Conservation (phyloP, 495 filamentous ascomycete species). For the Aspergillus campestris region DNA sequence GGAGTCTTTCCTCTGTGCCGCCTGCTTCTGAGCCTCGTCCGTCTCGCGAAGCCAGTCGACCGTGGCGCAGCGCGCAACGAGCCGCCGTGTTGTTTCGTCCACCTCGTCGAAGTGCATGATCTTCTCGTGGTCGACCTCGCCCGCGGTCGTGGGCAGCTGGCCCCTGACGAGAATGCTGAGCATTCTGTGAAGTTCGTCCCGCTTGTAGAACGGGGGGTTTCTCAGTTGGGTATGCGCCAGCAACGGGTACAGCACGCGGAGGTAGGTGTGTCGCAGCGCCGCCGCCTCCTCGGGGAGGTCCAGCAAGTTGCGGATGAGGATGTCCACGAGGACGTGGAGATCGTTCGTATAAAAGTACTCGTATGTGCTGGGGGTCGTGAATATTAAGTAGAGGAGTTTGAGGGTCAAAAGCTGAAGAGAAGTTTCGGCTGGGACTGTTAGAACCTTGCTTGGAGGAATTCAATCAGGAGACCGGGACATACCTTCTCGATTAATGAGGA, state of each 20-base stretch:
- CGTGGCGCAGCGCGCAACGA: slow-evolving; percentile 71
- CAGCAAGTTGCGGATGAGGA: slow-evolving; percentile 90
- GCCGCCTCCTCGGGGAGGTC: slow-evolving; percentile 78
- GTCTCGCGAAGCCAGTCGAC: slow-evolving; percentile 69
- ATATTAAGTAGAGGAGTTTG: slow-evolving; percentile 89
- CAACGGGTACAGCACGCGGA: slow-evolving; percentile 88
- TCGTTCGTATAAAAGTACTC: slow-evolving; percentile 99
- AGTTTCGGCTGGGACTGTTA: slow-evolving; percentile 54
- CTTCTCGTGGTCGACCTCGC: slow-evolving; percentile 26
- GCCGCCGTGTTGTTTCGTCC: slow-evolving; percentile 79
- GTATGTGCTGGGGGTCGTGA: slow-evolving; percentile 81
- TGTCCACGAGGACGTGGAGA: slow-evolving; percentile 85
- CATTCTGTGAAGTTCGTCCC: slow-evolving; percentile 69
- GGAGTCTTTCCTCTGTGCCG: background rate
- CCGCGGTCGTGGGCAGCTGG: slow-evolving; percentile 20
- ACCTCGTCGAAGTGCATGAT: slow-evolving; percentile 82
- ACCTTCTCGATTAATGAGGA: slow-evolving; percentile 92
- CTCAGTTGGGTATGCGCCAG: slow-evolving; percentile 85
- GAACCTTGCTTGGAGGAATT: background rate
- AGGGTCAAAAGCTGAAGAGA: slow-evolving; percentile 89
- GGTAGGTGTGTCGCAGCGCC: slow-evolving; percentile 87
- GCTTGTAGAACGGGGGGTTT: slow-evolving; percentile 81
- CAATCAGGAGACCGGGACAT: background rate
- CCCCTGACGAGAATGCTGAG: slow-evolving; percentile 54
- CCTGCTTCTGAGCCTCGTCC: slow-evolving; percentile 10